Evolutionary conservation across 2,329 filamentous ascomycete genomes (phyloP).

Genomic region (Colletotrichum sp.): DNA sequence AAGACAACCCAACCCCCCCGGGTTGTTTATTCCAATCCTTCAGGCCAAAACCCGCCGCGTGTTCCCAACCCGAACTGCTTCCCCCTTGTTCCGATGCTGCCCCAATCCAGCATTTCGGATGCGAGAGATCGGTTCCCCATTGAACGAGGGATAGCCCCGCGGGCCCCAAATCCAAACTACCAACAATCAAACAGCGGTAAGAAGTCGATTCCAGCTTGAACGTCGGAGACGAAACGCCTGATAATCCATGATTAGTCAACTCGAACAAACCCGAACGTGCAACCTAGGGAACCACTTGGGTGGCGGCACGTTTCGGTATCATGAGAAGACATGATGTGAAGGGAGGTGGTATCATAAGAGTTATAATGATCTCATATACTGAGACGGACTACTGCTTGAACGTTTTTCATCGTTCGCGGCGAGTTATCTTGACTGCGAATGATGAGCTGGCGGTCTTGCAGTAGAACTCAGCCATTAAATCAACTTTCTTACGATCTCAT

Average conservation of each 20-base stretch:
- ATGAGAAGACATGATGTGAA: background rate
- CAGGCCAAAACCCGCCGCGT: background rate
- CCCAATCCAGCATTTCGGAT: background rate
- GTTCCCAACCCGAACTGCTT: background rate
- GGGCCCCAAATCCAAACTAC: background rate
- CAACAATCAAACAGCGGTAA: background rate
- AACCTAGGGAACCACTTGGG: background rate
- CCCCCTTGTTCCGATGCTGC: too few species aligned
- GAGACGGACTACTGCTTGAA: background rate
- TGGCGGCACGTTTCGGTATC: background rate
- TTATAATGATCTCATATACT: background rate
- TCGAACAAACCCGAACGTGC: background rate
- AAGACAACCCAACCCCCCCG: background rate
- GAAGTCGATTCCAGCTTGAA: background rate
- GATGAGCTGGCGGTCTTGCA: background rate
- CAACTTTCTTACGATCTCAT: background rate
- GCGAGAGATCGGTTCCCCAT: background rate
- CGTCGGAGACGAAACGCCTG: background rate
- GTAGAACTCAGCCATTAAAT: background rate
- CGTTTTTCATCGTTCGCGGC: background rate
- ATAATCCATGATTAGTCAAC: background rate
- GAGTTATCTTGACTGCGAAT: background rate
- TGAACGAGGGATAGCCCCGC: background rate
- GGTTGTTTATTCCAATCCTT: background rate
- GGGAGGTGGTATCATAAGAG: background rate